These are phyloP conservation scores for Phytophthora lateralis DNA, from an alignment of 352 stramenopile species.

Conservation along the genomic window DNA sequence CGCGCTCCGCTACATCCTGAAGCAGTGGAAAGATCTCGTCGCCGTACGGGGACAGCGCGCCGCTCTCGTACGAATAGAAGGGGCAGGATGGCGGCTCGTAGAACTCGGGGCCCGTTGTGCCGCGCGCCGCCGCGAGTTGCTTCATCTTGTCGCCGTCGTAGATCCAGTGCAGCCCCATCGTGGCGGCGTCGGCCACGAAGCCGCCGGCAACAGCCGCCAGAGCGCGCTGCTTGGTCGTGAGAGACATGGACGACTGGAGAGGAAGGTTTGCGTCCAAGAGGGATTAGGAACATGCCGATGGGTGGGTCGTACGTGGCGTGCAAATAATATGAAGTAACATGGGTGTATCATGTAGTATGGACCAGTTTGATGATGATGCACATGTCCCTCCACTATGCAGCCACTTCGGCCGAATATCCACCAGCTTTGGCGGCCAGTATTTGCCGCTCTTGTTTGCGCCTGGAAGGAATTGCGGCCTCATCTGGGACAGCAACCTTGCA, in stretches of 20 bases:
- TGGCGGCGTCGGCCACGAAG: conserved; percentile 70
- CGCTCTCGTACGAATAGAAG: conserved; percentile 68
- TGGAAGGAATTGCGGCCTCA: too few species aligned
- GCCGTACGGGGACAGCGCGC: conserved; percentile 63
- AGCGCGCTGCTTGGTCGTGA: conserved; percentile 47
- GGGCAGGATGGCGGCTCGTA: conserved; percentile 62
- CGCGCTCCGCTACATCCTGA: conserved; percentile 48
- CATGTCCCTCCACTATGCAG: background rate
- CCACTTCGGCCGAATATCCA: too few species aligned
- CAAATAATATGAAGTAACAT: background rate
- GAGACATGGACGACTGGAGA: conserved; percentile 17
- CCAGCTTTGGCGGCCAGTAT: too few species aligned
- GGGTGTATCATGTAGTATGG: background rate
- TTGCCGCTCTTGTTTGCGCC: too few species aligned
- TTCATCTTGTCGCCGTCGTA: conserved; percentile 63
- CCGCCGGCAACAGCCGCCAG: conserved; percentile 50
- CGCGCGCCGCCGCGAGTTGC: conserved; percentile 35
- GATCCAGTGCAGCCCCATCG: conserved; percentile 81
- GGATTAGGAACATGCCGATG: background rate
- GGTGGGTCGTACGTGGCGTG: background rate
- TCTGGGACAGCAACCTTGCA: too few species aligned
- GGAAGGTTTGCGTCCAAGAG: conserved; percentile 6
- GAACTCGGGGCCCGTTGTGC: conserved; percentile 42
- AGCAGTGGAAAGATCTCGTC: conserved; percentile 70
- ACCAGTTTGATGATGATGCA: background rate